Evolutionary conservation across 176 grass and related monocot species (phyloP), one percentile per base, ranked within the genome.

Genomic region (Areca catechu): DNA sequence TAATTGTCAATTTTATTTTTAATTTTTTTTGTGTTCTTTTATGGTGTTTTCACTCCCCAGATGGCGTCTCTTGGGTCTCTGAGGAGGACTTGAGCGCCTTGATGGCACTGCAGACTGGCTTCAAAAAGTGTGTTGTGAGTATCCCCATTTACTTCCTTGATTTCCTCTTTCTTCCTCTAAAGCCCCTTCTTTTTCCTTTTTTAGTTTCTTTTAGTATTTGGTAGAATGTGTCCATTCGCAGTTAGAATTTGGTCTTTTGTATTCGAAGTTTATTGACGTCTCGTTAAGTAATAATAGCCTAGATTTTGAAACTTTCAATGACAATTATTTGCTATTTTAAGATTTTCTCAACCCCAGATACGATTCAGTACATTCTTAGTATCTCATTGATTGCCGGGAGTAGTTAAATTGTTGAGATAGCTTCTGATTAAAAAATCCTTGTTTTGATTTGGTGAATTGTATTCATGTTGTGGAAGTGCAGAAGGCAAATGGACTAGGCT

Each of bases 91-190:
- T 85, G 53, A 71, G 37, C 25, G 80, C 86, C 48, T 71, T 97
- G 49, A 67, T 64, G 18, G 72, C 71, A 63, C 71, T 97, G 22
- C 86, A 84, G 71, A 64, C 54, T 34, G 22, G 77, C 53, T 90
- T 97, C 67, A 74, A 69, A 78, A 85, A 88, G 77, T 97, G 92
- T 58, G 92, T 97, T 80, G 92, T 97, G 67, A 60, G 86, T 63
- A 21, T 75, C 62, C 25, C 15, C 34, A 10, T 71, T 57, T 22
- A 73, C 20, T 61, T 24, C 24, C 30, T 23, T 60, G 6, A 65
- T 25, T 12, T 43, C 34, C 2, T 43, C 34, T 12, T 43, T 43
- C 34, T 43, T 12, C 9, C 34, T 10, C 7, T 43, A 43, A 37
- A 10, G 10, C 34, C 14, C 0, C 9, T 43, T 12, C 9, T 43